Conservation (phyloP, 257 asterid genomes). For the Petunia axillaris region DNA sequence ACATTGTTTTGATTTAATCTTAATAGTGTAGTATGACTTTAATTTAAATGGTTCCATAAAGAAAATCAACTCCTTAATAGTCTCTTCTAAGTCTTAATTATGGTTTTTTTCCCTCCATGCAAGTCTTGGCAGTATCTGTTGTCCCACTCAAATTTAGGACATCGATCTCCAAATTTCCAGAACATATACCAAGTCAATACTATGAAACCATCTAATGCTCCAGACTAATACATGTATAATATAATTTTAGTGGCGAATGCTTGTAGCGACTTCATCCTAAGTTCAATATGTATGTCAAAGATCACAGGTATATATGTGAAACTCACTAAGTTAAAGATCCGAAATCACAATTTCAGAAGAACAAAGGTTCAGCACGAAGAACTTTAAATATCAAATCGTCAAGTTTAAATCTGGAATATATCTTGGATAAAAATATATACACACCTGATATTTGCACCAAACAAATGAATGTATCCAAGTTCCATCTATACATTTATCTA, state of each 20-base stretch:
- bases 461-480: too few relatives aligned
- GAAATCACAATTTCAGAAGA: too few relatives aligned
- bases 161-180: neutral
- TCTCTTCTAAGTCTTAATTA: neutral
- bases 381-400: too few relatives aligned
- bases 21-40: neutral
- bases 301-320: too few relatives aligned
- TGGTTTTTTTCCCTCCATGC: neutral
- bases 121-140: neutral
- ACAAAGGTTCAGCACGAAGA: too few relatives aligned
- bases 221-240: neutral
- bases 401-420: too few relatives aligned
- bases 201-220: neutral
- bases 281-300: too few relatives aligned
- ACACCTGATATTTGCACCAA: too few relatives aligned
- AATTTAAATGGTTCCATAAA: constrained; percentile 19
- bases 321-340: too few relatives aligned
- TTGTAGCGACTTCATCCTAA: too few relatives aligned
- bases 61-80: neutral
- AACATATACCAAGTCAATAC: neutral
- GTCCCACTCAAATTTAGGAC: neutral
- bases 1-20: neutral
- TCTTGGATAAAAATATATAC: too few relatives aligned
- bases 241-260: neutral
- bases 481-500: too few relatives aligned